Evolutionary conservation across 1,139 yeast species (phyloP).

Genomic region (Yamadazyma buinensis): DNA sequence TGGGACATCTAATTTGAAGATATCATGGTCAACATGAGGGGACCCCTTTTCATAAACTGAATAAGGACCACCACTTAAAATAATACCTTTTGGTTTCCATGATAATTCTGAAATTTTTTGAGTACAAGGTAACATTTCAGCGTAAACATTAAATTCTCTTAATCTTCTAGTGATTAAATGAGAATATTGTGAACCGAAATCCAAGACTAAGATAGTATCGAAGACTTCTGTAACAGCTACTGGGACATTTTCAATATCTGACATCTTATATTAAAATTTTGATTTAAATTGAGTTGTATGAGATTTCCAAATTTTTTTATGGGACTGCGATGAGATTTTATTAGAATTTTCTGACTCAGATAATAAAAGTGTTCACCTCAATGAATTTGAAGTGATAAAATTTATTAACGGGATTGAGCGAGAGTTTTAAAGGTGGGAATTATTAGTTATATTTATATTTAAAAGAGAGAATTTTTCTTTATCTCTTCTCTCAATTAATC

Average conservation of each 20-base stretch:
- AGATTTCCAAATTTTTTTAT: constrained; percentile 3
- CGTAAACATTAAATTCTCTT: constrained; percentile 96
- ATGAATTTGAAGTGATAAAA: too few relatives aligned
- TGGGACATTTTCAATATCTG: constrained; percentile 32
- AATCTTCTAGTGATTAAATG: constrained; percentile 95
- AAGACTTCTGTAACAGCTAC: constrained; percentile 75
- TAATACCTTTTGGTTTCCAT: constrained; percentile 96
- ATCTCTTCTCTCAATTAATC: too few relatives aligned
- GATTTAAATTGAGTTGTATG: background rate
- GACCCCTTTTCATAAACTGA: constrained; percentile 93
- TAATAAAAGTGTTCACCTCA: too few relatives aligned
- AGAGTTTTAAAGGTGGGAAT: too few relatives aligned
- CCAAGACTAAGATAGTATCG: constrained; percentile 95
- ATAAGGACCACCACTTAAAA: constrained; percentile 96
- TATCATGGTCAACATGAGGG: constrained; percentile 95
- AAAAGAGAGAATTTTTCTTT: too few relatives aligned
- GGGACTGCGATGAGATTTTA: constrained; percentile 1
- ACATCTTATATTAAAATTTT: background rate
- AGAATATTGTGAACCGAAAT: constrained; percentile 97
- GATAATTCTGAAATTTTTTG: constrained; percentile 88
- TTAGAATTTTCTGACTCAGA: constrained; percentile 1
- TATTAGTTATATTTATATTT: too few relatives aligned
- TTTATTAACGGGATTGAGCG: too few relatives aligned
- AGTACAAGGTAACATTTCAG: constrained; percentile 99
- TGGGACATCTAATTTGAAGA: constrained; percentile 88